Evolutionary conservation across 768 basidiomycete species (phyloP).

Genomic region (Hygrocybe punicea): DNA sequence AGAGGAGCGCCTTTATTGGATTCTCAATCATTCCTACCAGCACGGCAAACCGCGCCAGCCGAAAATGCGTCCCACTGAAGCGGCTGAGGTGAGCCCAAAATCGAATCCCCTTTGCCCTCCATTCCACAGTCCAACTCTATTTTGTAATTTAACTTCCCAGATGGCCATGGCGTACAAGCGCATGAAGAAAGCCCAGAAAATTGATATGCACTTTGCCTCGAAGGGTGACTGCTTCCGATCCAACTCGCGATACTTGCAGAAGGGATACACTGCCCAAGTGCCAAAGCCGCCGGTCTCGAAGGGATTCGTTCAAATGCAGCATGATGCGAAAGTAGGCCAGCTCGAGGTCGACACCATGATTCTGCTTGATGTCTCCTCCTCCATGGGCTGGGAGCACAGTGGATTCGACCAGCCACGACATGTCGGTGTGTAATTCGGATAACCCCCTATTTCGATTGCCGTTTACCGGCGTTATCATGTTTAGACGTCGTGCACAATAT

Average conservation of each 20-base stretch:
- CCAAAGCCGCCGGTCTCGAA: neutral
- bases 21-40: neutral
- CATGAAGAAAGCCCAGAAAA: neutral
- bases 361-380: neutral
- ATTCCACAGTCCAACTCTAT: too few species aligned
- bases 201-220: neutral
- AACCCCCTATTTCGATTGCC: neutral
- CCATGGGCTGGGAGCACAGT: neutral
- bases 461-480: neutral
- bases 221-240: neutral
- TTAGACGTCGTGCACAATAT: neutral
- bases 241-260: neutral
- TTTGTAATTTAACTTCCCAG: neutral
- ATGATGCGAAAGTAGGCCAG: neutral
- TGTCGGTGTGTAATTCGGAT: neutral
- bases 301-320: neutral
- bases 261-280: neutral
- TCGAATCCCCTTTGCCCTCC: neutral
- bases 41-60: neutral
- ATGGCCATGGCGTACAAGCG: neutral
- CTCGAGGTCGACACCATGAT: conserved; percentile 1
- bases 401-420: neutral
- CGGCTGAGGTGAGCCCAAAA: neutral
- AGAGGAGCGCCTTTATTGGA: conserved; percentile 1
- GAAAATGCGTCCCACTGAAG: neutral